Conservation (phyloP, 1,284 basidiomycete genomes). For the Naganishia sp. region DNA sequence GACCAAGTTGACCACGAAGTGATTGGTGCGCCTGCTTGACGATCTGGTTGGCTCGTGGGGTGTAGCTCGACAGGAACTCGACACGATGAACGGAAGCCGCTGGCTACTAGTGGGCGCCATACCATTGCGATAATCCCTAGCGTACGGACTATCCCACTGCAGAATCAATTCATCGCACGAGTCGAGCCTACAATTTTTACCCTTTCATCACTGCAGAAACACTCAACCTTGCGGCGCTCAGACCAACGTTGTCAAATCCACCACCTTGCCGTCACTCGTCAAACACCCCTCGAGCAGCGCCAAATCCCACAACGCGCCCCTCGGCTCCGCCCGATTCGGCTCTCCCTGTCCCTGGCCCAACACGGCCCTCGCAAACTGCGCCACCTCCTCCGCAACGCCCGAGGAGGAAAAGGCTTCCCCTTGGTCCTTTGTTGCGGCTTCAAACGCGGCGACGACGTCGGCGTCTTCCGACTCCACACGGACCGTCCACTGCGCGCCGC, state of each 20-base stretch:
- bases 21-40: too few relatives aligned
- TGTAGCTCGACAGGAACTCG: too few relatives aligned
- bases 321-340: constrained; percentile 43
- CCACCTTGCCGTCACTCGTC: constrained; percentile 64
- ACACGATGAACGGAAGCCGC: too few relatives aligned
- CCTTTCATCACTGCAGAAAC: too few relatives aligned
- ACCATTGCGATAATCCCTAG: too few relatives aligned
- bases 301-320: constrained; percentile 67
- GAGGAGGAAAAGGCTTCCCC: constrained; percentile 52
- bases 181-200: too few relatives aligned
- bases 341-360: constrained; percentile 35
- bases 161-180: too few relatives aligned
- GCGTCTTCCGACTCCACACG: constrained; percentile 58
- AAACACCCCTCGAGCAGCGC: constrained; percentile 75
- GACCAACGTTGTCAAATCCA: constrained; percentile 60
- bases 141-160: too few relatives aligned
- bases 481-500: constrained; percentile 59
- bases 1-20: too few relatives aligned
- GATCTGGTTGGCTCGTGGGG: too few relatives aligned
- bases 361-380: constrained; percentile 63
- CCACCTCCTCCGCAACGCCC: constrained; percentile 66
- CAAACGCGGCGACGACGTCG: constrained; percentile 44
- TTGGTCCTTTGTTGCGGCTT: constrained; percentile 54
- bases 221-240: neutral
- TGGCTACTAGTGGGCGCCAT: too few relatives aligned